Evolutionary conservation across 2,329 filamentous ascomycete genomes (phyloP).

Genomic region (Aspergillus uvarum): DNA sequence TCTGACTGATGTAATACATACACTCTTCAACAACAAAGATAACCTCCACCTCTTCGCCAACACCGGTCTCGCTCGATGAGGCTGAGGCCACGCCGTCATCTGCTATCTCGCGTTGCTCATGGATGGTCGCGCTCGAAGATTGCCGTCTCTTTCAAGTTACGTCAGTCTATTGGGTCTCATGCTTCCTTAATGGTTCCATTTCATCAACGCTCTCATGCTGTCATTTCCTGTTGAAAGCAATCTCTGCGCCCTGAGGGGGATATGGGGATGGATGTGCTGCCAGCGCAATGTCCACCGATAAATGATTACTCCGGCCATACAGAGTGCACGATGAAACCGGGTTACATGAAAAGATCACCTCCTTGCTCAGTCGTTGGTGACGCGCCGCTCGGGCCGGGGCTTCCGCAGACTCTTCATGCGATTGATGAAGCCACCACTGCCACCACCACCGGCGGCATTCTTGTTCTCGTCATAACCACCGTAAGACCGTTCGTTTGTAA

Average conservation of each 20-base stretch:
- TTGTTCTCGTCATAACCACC: conserved; percentile 38
- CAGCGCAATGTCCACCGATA: conserved; percentile 1
- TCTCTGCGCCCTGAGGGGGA: neutral
- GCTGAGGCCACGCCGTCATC: neutral
- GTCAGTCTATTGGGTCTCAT: neutral
- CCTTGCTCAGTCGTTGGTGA: conserved; percentile 30
- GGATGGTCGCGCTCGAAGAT: neutral
- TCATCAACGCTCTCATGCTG: neutral
- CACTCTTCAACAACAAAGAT: neutral
- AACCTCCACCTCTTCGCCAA: neutral
- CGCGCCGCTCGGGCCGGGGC: conserved; percentile 42
- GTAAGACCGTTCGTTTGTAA: conserved; percentile 56
- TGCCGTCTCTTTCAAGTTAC: neutral
- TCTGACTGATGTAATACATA: neutral
- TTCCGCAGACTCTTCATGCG: conserved; percentile 78
- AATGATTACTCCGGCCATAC: neutral
- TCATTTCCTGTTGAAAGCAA: neutral
- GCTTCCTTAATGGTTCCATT: neutral
- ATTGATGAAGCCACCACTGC: conserved; percentile 63
- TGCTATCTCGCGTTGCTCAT: neutral
- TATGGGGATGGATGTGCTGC: neutral
- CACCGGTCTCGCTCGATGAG: neutral
- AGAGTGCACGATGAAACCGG: neutral
- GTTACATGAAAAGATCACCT: neutral
- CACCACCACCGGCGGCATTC: conserved; percentile 49